These are phyloP conservation scores for Quercus ilex DNA, from an alignment of 306 rosid species.

Conservation along the genomic window DNA sequence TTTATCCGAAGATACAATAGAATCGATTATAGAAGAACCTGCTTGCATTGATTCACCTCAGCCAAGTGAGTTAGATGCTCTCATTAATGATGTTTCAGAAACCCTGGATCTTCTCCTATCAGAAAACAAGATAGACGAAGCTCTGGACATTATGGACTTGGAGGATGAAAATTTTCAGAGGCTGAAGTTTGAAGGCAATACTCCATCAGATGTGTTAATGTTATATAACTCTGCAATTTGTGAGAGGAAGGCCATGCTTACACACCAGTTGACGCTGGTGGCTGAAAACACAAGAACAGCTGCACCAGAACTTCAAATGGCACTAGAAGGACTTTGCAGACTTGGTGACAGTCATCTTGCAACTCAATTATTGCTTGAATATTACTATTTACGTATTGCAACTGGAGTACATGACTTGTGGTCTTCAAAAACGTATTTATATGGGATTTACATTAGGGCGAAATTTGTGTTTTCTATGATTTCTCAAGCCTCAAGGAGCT, in stretches of 20 bases:
- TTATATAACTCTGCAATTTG: conserved; percentile 36
- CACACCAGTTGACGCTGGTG: conserved; percentile 25
- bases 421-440: conserved; percentile 30
- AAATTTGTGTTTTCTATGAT: conserved; percentile 65
- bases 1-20: conserved; percentile 27
- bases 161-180: conserved; percentile 48
- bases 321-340: conserved; percentile 46
- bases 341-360: conserved; percentile 60
- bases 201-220: conserved; percentile 21
- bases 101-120: conserved; percentile 51
- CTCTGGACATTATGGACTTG: conserved; percentile 44
- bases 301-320: conserved; percentile 49
- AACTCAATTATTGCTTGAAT: conserved; percentile 41
- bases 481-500: conserved; percentile 62
- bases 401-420: conserved; percentile 31
- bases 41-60: conserved; percentile 10
- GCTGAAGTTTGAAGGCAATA: conserved; percentile 32
- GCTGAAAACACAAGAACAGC: conserved; percentile 45
- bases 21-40: conserved; percentile 28
- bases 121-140: conserved; percentile 64
- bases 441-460: conserved; percentile 42
- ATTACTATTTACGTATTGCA: conserved; percentile 50
- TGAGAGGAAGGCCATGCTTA: conserved; percentile 47
- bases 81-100: conserved; percentile 43
- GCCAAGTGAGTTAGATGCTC: conserved; percentile 43